phyloP scores from a whole-genome alignment of 257 asterid genomes.

The Penstemon davidsonii region DNA sequence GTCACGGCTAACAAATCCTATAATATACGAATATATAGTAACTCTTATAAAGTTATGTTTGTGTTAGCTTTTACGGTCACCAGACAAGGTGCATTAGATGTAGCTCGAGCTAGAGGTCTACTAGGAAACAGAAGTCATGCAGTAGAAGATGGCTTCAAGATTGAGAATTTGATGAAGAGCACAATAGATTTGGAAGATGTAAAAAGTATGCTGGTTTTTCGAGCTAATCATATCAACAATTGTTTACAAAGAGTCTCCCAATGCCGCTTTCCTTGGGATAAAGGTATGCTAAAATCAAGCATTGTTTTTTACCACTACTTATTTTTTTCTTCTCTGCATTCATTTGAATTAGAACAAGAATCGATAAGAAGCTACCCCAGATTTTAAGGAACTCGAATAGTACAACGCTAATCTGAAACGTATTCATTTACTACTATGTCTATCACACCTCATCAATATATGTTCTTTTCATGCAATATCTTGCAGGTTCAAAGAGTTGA shows the following conservation, averaged over 20 bases:
- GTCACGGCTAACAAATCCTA: neutral
- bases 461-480: neutral
- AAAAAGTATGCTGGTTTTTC: slow-evolving; percentile 36
- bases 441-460: neutral
- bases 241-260: slow-evolving; percentile 42
- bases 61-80: slow-evolving; percentile 50
- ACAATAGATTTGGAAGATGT: slow-evolving; percentile 34
- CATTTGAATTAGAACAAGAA: too few relatives aligned
- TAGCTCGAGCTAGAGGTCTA: slow-evolving; percentile 41
- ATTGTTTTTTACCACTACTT: neutral
- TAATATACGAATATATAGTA: neutral
- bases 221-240: slow-evolving; percentile 37
- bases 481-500: slow-evolving; percentile 38
- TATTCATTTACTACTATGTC: too few relatives aligned
- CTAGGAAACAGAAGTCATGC: slow-evolving; percentile 32
- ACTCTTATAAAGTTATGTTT: neutral
- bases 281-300: slow-evolving; percentile 41
- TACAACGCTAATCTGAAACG: too few relatives aligned
- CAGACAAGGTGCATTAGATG: slow-evolving; percentile 44
- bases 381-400: too few relatives aligned
- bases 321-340: neutral
- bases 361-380: too few relatives aligned
- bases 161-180: slow-evolving; percentile 8
- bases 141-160: slow-evolving; percentile 32
- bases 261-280: slow-evolving; percentile 36